Percentiles rank a stretch among this genome's conserved stretches.
Conservation (phyloP, 192 early-diverging fungal species). For the Spizellomyces punctatus region DNA sequence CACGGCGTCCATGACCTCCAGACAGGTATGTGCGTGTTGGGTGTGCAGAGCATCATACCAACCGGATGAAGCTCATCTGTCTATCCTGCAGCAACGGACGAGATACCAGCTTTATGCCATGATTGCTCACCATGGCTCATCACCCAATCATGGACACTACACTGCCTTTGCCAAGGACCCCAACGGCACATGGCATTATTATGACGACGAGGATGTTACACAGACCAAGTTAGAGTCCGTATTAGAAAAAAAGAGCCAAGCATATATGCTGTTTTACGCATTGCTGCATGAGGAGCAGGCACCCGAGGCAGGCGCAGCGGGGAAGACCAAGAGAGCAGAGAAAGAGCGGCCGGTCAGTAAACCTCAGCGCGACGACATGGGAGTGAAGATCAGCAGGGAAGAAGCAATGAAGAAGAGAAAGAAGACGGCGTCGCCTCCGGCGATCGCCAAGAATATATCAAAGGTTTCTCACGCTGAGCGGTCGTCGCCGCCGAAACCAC, state of each 20-base stretch:
- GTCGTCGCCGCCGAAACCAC: background rate
- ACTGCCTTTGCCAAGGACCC: conserved; percentile 1
- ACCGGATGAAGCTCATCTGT: too few species aligned
- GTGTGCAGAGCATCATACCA: background rate
- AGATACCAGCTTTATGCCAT: background rate
- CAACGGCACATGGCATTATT: background rate
- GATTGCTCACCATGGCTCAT: background rate
- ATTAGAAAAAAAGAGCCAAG: background rate
- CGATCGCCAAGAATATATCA: background rate
- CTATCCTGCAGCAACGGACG: background rate
- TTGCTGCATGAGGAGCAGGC: background rate
- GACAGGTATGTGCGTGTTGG: background rate
- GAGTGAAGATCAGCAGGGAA: background rate
- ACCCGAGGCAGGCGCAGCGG: background rate
- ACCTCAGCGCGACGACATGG: background rate
- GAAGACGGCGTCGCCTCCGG: background rate
- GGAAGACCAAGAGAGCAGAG: background rate
- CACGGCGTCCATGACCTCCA: background rate
- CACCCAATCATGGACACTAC: conserved; percentile 2
- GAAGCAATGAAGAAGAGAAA: background rate
- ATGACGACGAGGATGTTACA: background rate
- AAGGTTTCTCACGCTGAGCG: background rate
- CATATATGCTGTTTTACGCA: background rate
- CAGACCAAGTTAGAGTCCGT: background rate
- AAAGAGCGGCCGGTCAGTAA: background rate